Conservation (phyloP, 2,329 filamentous ascomycete species). For the Fusarium sp. region DNA sequence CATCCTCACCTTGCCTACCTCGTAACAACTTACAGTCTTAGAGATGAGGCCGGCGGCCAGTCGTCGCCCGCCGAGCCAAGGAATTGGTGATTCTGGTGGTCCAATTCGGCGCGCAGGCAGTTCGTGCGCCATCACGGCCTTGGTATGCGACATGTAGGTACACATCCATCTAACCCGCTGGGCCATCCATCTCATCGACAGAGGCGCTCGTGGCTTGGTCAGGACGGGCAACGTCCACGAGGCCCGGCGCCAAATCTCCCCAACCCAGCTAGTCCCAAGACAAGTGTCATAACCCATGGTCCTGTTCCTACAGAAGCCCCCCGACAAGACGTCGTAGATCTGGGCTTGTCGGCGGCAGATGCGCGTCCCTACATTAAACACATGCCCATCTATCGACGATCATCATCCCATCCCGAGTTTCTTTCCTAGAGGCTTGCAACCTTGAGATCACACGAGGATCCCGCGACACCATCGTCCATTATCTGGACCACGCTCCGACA, state of each 20-base stretch:
- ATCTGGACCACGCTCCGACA: conserved; percentile 16
- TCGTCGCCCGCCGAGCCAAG: conserved; percentile 13
- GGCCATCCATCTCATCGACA: conserved; percentile 26
- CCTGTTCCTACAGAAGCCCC: conserved; percentile 44
- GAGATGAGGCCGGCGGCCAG: conserved; percentile 26
- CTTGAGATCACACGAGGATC: conserved; percentile 33
- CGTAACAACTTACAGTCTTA: conserved; percentile 15
- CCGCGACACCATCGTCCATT: conserved; percentile 28
- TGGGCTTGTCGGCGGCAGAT: conserved; percentile 45
- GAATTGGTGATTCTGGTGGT: conserved; percentile 23
- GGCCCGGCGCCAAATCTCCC: conserved; percentile 42
- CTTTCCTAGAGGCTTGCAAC: conserved; percentile 5
- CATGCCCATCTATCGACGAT: conserved; percentile 34
- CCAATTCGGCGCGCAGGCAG: conserved; percentile 11
- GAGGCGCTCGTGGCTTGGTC: conserved; percentile 45
- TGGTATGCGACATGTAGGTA: conserved; percentile 44
- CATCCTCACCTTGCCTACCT: conserved; percentile 26
- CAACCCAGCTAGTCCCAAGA: conserved; percentile 39
- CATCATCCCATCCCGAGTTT: conserved; percentile 39
- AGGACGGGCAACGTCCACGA: conserved; percentile 43
- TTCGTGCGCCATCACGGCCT: conserved; percentile 34
- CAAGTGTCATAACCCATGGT: conserved; percentile 32
- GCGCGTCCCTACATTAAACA: conserved; percentile 43
- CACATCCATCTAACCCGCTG: conserved; percentile 32
- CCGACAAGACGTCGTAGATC: conserved; percentile 31